Conservation (phyloP, 164 flowering plant genomes). For the Cinnamomum chago region DNA sequence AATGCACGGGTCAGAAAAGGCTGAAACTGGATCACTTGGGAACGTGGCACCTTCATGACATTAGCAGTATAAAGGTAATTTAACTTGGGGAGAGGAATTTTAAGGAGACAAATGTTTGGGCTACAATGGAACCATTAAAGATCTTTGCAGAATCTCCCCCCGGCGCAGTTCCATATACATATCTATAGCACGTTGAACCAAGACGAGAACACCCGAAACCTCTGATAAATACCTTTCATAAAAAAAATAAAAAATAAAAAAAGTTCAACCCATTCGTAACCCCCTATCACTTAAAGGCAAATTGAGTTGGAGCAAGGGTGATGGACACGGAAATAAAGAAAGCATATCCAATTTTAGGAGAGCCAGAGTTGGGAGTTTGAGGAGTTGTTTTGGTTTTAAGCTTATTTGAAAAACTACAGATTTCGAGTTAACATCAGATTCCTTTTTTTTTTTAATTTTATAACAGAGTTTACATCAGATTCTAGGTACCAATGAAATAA, state of each 20-base stretch:
- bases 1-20: no score
- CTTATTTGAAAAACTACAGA: no score
- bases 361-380: conserved; percentile 6
- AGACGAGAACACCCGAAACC: conserved; percentile 3
- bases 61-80: no score
- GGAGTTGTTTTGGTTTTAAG: conserved; percentile 6
- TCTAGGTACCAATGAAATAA: no score
- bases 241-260: neutral
- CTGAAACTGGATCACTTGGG: no score
- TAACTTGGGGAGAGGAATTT: no score
- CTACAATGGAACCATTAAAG: no score
- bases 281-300: neutral
- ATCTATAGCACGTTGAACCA: conserved; percentile 2
- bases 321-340: conserved; percentile 3
- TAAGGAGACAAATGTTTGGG: no score
- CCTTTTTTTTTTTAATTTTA: no score
- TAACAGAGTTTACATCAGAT: no score
- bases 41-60: no score
- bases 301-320: neutral
- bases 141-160: neutral
- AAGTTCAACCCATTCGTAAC: conserved; percentile 1
- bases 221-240: conserved; percentile 3
- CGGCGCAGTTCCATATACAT: neutral
- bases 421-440: no score
- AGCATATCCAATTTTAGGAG: conserved; percentile 6